Conservation (phyloP, 495 filamentous ascomycete genomes). For the Parachaetomium inaequale region DNA sequence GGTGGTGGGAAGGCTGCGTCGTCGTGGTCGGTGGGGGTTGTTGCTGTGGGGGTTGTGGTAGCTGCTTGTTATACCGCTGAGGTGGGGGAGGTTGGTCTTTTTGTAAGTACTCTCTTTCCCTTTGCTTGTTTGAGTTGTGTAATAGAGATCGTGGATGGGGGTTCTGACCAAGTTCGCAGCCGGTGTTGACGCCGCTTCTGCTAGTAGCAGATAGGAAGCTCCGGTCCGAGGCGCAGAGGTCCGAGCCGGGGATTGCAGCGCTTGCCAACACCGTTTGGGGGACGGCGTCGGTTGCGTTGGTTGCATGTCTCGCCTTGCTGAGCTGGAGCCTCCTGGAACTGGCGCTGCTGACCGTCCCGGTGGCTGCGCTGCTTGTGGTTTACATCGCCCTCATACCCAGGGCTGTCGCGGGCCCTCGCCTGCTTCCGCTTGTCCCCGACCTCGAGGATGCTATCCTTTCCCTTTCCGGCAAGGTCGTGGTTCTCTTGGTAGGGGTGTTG, state of each 20-base stretch:
- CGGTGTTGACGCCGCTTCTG: slow-evolving; percentile 10
- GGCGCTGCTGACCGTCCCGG: not conserved
- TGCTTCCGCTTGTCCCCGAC: not conserved
- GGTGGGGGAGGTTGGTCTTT: not conserved
- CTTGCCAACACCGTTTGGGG: not conserved
- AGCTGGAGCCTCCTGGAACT: not conserved
- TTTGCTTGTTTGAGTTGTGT: no score
- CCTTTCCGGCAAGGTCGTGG: not conserved
- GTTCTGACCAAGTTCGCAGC: slow-evolving; percentile 1
- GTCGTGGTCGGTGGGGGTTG: not conserved
- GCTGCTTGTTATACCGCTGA: not conserved
- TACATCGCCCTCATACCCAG: slow-evolving; percentile 4
- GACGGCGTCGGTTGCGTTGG: not conserved
- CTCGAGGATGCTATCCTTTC: not conserved
- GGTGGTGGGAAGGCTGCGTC: not conserved
- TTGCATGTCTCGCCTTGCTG: not conserved
- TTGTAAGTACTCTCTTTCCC: not conserved
- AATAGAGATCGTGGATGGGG: not conserved
- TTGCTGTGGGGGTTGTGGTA: not conserved
- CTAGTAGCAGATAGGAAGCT: not conserved
- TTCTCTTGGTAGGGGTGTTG: not conserved
- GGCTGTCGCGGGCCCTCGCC: not conserved
- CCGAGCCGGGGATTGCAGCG: not conserved
- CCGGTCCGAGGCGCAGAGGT: not conserved
- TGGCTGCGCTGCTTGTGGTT: not conserved